These are phyloP conservation scores for Yarrowia galli DNA, from an alignment of 1,139 yeast species.

Conservation along the genomic window DNA sequence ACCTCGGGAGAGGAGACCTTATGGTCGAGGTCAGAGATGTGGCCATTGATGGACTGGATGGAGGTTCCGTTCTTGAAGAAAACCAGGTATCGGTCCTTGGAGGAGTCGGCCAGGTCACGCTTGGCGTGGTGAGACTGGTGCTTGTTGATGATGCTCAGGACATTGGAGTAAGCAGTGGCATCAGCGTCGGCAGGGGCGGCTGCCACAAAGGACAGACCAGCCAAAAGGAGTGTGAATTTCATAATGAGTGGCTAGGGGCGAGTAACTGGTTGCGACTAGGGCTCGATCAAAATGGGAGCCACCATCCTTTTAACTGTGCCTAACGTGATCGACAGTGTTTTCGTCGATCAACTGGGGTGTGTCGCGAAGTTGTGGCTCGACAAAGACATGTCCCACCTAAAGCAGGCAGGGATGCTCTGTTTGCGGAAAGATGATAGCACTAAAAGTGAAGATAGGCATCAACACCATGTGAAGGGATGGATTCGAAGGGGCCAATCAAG, in stretches of 20 bases:
- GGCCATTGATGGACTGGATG: slow-evolving; percentile 30
- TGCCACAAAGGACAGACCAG: slow-evolving; percentile 33
- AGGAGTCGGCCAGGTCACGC: slow-evolving; percentile 19
- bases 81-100: slow-evolving; percentile 35
- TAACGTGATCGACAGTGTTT: slow-evolving; percentile 33
- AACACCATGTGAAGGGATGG: too few relatives aligned
- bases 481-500: too few relatives aligned
- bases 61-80: slow-evolving; percentile 28
- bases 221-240: slow-evolving; percentile 35
- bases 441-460: not conserved
- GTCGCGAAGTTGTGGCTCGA: slow-evolving; percentile 4
- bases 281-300: not conserved
- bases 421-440: not conserved
- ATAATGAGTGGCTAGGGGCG: slow-evolving; percentile 28
- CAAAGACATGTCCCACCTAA: not conserved
- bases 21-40: slow-evolving; percentile 22
- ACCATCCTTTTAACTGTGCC: slow-evolving; percentile 30
- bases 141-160: slow-evolving; percentile 31
- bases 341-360: slow-evolving; percentile 36
- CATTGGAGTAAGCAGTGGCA: slow-evolving; percentile 33
- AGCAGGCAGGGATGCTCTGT: not conserved
- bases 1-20: slow-evolving; percentile 10
- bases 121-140: slow-evolving; percentile 33
- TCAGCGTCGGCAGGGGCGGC: slow-evolving; percentile 33
- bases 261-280: slow-evolving; percentile 14